phyloP scores from a whole-genome alignment of 257 asterid species.

The Verbascum thapsus region DNA sequence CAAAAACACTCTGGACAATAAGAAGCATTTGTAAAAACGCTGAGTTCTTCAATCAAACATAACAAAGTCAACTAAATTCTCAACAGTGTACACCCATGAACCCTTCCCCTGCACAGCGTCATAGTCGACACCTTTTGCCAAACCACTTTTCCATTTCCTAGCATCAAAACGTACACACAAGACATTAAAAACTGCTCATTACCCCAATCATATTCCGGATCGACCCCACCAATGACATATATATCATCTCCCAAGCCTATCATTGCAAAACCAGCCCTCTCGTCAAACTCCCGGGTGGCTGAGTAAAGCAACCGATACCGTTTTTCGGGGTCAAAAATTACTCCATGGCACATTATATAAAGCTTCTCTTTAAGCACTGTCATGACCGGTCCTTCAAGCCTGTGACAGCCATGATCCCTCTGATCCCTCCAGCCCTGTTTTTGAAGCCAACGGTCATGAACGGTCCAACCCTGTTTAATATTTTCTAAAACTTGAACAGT shows the following conservation, averaged over 20 bases:
- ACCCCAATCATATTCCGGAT: conserved; percentile 84
- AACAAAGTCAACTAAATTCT: conserved; percentile 57
- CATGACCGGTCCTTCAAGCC: too few species aligned
- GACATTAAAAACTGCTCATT: conserved; percentile 61
- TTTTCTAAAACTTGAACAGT: conserved; percentile 79
- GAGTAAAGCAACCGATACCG: conserved; percentile 57
- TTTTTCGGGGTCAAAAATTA: conserved; percentile 76
- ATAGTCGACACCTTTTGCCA: conserved; percentile 93
- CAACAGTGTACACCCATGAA: conserved; percentile 86
- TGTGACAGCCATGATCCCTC: too few species aligned
- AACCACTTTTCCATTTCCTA: conserved; percentile 68
- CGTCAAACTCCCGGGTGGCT: conserved; percentile 77
- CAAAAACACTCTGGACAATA: conserved; percentile 30
- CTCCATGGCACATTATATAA: conserved; percentile 83
- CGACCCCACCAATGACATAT: conserved; percentile 87
- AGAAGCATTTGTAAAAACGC: conserved; percentile 32
- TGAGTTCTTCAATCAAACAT: background rate
- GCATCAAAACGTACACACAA: conserved; percentile 73
- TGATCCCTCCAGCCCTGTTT: too few species aligned
- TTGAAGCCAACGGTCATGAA: too few species aligned
- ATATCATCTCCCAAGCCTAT: conserved; percentile 80
- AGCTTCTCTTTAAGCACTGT: conserved; percentile 83
- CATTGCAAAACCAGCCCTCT: conserved; percentile 86
- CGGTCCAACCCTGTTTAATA: too few species aligned
- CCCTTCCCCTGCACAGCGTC: conserved; percentile 83